Base-by-base conservation (phyloP, 1,139 yeast genomes). In the Candida sanyaensis region DNA sequence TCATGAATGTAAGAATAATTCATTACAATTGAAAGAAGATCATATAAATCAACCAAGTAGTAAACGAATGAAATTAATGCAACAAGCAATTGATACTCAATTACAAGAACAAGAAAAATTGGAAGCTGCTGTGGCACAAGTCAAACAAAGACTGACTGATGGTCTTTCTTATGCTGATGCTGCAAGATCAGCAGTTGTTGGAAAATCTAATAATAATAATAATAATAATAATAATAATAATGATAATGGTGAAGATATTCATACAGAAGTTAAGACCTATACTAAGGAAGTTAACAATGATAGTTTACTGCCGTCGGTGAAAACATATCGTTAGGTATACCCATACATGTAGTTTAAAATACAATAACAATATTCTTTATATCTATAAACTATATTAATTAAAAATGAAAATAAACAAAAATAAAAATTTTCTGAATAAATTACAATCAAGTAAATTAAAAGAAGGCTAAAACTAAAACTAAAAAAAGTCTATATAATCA, bases 1-100 rank as follows among this genome's bases (percentile, higher is more conserved):
- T 63, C 73, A 79, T 1, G 86, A 83, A 48, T 92, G 98, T 65
- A 76, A 89, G 44, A 77, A 73, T 17, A 43, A 33, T 34, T 24
- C 43, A 12, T n/a, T 41, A 32, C 36, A 30, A 12, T 36, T 37
- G 28, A 30, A 39, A 28, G 47, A 43, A 38, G 49, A 43, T 26
- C 24, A 13, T 29, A 11, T 39, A 13, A 42, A 41, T 23, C 45
- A 39, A 31, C 34, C 36, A 30, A 7, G 11, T 6, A 44, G 36
- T 24, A 41, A 41, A 26, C 30, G 43, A 13, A 24, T 30, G 13
- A 41, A 41, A 41, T 13, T 30, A 23, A 27, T 36, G 39, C 39
- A 40, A 17, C 2, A 9, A 21, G 34, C 32, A 13, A 6, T 31
- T 17, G 30, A 41, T 13, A 45, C 21, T 24, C n/a, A 28, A 24